Percentiles rank a stretch among this genome's conserved stretches.
These are phyloP conservation scores for Elymus sibiricus DNA, from an alignment of 176 grass and related monocot species.

Conservation along the genomic window DNA sequence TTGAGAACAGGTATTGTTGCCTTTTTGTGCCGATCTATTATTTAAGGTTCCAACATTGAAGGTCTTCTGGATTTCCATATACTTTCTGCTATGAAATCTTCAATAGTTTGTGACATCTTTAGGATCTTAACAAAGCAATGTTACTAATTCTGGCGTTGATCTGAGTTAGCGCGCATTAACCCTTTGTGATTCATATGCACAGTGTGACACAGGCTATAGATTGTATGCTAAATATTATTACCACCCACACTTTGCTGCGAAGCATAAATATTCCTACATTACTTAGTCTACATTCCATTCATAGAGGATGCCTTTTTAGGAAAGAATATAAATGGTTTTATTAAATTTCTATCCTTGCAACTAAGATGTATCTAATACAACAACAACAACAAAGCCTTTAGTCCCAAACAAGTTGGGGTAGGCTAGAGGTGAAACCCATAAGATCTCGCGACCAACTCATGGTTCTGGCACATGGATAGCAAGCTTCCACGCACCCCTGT, in stretches of 20 bases:
- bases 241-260: neutral
- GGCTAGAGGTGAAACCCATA: too few species aligned
- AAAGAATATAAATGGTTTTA: neutral
- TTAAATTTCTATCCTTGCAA: too few species aligned
- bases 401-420: too few species aligned
- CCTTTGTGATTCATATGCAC: neutral
- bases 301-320: neutral
- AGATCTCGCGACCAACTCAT: too few species aligned
- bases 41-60: neutral
- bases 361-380: too few species aligned
- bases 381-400: too few species aligned
- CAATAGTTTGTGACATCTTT: neutral
- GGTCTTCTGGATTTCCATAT: neutral
- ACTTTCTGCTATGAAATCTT: neutral
- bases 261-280: neutral
- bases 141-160: neutral
- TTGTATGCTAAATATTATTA: neutral
- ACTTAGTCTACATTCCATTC: neutral
- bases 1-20: conserved; percentile 59
- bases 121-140: neutral
- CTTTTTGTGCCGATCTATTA: conserved; percentile 8
- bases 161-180: neutral
- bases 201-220: neutral
- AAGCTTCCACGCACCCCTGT: too few species aligned
- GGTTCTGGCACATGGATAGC: too few species aligned